Evolutionary conservation across 2,329 filamentous ascomycete genomes (phyloP).

Genomic region (Colletotrichum incanum): DNA sequence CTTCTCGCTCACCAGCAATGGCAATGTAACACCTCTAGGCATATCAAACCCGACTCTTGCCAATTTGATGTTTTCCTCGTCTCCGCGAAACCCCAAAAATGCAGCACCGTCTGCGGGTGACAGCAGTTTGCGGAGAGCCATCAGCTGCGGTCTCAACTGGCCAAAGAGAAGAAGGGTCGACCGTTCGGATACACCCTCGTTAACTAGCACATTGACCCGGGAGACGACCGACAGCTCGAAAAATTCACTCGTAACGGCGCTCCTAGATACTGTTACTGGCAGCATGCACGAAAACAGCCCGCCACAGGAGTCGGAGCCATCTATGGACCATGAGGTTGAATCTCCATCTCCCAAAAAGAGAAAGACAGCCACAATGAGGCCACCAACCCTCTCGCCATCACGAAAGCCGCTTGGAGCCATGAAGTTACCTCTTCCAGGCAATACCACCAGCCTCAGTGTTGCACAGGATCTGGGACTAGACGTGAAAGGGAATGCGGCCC

Average conservation of each 20-base stretch:
- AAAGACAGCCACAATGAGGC: constrained; percentile 20
- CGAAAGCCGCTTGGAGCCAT: constrained; percentile 10
- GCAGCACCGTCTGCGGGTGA: constrained; percentile 58
- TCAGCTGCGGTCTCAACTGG: constrained; percentile 80
- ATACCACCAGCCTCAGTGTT: not conserved
- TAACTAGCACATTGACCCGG: constrained; percentile 53
- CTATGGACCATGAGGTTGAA: constrained; percentile 44
- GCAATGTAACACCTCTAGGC: constrained; percentile 60
- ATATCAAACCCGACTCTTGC: constrained; percentile 72
- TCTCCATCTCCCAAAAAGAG: constrained; percentile 64
- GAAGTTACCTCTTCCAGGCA: constrained; percentile 7
- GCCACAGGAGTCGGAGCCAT: constrained; percentile 48
- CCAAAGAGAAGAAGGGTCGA: constrained; percentile 78
- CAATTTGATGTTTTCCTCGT: constrained; percentile 79
- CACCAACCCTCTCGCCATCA: constrained; percentile 43
- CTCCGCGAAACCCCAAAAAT: constrained; percentile 72
- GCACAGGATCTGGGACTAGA: constrained; percentile 24
- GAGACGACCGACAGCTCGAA: constrained; percentile 68
- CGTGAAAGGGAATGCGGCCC: not conserved
- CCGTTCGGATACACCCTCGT: constrained; percentile 57
- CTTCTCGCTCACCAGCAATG: constrained; percentile 70
- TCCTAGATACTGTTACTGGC: constrained; percentile 76
- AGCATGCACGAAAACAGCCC: constrained; percentile 64
- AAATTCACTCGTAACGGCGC: constrained; percentile 70
- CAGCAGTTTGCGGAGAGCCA: constrained; percentile 72